Conservation (phyloP, 208 protist species). For the Spongospora subterranea region DNA sequence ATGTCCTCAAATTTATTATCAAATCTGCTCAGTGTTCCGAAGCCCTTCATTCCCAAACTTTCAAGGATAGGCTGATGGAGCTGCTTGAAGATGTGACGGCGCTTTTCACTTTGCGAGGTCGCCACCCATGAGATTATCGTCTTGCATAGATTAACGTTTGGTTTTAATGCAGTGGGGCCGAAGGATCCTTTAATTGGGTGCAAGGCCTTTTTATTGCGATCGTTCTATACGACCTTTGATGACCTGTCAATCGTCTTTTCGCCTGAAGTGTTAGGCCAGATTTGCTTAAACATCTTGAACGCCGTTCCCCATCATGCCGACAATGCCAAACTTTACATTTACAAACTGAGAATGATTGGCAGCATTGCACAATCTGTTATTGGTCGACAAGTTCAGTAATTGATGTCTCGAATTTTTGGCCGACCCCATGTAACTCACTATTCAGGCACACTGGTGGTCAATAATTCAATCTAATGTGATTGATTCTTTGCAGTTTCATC, state of each 20-base stretch:
- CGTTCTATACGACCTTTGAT: slow-evolving; percentile 20
- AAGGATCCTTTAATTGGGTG: slow-evolving; percentile 41
- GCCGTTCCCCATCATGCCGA: slow-evolving; percentile 1
- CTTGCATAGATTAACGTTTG: not conserved
- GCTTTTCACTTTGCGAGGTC: not conserved
- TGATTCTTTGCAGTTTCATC: not conserved
- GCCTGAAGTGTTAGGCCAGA: not conserved
- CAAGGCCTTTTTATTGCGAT: slow-evolving; percentile 43
- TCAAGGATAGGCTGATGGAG: not conserved
- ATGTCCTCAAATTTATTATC: slow-evolving; percentile 17
- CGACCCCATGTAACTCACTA: not conserved
- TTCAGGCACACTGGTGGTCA: not conserved
- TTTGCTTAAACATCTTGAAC: slow-evolving; percentile 16
- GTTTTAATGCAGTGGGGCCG: not conserved
- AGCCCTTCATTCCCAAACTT: not conserved
- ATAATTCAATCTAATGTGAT: slow-evolving; percentile 25
- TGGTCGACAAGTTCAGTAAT: not conserved
- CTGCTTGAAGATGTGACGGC: not conserved
- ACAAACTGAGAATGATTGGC: slow-evolving; percentile 41
- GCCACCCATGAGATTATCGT: not conserved
- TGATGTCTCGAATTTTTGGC: not conserved
- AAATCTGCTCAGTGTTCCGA: not conserved
- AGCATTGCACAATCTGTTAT: slow-evolving; percentile 31
- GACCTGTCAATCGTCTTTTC: not conserved
- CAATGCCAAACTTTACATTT: slow-evolving; percentile 14